phyloP scores from a whole-genome alignment of 768 basidiomycete genomes.

The Lactarius trivialis region DNA sequence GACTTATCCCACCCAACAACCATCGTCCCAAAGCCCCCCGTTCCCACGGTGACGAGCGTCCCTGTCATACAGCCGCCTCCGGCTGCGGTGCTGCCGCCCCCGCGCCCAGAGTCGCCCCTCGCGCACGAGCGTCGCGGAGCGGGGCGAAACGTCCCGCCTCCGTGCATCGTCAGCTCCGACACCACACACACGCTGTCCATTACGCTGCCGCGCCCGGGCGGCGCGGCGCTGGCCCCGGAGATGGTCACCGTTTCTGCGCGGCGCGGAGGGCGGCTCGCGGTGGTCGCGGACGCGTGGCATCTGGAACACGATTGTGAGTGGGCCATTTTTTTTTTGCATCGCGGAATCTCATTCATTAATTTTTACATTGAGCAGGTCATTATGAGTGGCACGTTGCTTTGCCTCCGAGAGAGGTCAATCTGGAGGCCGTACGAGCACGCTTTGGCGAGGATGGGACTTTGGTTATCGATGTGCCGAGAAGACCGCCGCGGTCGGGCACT shows the following conservation, averaged over 20 bases:
- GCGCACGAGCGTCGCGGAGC: conserved; percentile 7
- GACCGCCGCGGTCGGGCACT: background rate
- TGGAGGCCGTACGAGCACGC: conserved; percentile 5
- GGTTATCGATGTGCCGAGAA: conserved; percentile 9
- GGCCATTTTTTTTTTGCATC: background rate
- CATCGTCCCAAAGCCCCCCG: background rate
- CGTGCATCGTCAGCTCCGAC: background rate
- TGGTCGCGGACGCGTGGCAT: conserved; percentile 20
- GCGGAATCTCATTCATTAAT: background rate
- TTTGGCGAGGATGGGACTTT: conserved; percentile 3
- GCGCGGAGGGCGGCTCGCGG: conserved; percentile 8
- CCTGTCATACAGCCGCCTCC: too few relatives aligned
- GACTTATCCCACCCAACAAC: too few relatives aligned
- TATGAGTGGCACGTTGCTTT: conserved; percentile 16
- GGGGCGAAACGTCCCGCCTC: background rate
- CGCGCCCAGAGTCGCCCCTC: conserved; percentile 12
- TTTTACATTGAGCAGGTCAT: conserved; percentile 2
- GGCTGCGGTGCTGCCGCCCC: background rate
- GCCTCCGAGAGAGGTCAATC: background rate
- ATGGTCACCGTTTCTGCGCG: conserved; percentile 17
- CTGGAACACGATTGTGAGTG: conserved; percentile 16
- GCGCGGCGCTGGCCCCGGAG: conserved; percentile 8
- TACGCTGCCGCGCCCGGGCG: conserved; percentile 14
- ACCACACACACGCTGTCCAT: conserved; percentile 2
- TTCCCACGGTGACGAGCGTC: background rate